Conservation (phyloP, 352 stramenopile genomes). For the Globisporangium apiculatum region DNA sequence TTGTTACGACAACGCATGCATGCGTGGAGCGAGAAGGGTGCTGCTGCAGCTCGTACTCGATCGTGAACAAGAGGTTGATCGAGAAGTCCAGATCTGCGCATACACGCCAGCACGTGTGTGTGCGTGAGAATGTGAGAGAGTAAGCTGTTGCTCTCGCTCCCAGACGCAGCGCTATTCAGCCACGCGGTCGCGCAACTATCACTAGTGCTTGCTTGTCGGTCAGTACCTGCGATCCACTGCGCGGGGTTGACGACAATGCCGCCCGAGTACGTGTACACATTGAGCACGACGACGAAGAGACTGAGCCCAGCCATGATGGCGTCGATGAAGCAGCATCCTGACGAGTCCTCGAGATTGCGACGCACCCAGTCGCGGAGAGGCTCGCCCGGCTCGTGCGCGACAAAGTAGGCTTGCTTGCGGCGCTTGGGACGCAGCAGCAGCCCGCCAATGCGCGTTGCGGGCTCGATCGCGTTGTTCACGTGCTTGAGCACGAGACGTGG, state of each 20-base stretch:
- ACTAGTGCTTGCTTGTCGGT: background rate
- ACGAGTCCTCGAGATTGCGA: conserved; percentile 66
- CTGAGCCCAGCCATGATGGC: conserved; percentile 42
- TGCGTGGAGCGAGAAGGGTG: background rate
- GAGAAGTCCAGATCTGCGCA: conserved; percentile 41
- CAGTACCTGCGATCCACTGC: conserved; percentile 44
- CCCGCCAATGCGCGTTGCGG: conserved; percentile 23
- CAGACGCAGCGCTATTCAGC: too few relatives aligned
- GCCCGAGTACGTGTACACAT: conserved; percentile 60
- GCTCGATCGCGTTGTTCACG: conserved; percentile 19
- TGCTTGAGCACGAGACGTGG: conserved; percentile 21
- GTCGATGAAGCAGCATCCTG: conserved; percentile 33
- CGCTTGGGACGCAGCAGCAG: conserved; percentile 23
- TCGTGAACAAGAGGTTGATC: conserved; percentile 58
- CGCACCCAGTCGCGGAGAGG: conserved; percentile 57
- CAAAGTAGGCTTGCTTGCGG: conserved; percentile 28
- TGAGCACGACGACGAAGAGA: conserved; percentile 56
- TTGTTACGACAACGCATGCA: too few relatives aligned
- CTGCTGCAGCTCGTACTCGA: conserved; percentile 33
- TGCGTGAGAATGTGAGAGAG: background rate
- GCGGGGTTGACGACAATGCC: conserved; percentile 19
- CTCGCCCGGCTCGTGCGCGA: conserved; percentile 30
- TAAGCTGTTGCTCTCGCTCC: too few relatives aligned
- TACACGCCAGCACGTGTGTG: background rate
- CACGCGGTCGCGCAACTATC: too few relatives aligned